phyloP scores from a whole-genome alignment of 805 yeast species.

The Metschnikowia santaceciliae region DNA sequence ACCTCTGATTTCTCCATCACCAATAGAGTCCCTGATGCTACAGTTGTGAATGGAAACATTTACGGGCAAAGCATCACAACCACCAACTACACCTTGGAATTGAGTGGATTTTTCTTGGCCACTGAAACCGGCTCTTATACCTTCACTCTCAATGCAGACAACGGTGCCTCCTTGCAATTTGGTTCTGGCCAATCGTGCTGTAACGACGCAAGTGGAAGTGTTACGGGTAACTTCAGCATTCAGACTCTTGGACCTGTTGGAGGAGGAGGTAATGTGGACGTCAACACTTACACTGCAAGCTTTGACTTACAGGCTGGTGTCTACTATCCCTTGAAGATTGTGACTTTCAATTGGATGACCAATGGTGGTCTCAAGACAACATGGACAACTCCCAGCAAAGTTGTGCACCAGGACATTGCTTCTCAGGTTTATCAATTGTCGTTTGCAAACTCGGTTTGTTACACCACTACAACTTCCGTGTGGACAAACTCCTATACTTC shows the following conservation, averaged over 20 bases:
- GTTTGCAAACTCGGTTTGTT: constrained; percentile 5
- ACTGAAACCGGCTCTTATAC: constrained; percentile 11
- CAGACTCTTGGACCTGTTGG: constrained; percentile 12
- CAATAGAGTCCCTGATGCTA: background rate
- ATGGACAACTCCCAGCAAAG: constrained; percentile 3
- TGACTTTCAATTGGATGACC: constrained; percentile 16
- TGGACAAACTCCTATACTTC: constrained; percentile 7
- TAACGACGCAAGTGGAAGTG: constrained; percentile 13
- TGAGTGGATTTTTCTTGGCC: constrained; percentile 14
- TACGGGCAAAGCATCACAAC: constrained; percentile 3
- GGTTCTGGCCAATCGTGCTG: constrained; percentile 15
- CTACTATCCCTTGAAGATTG: constrained; percentile 14
- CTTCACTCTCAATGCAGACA: constrained; percentile 13
- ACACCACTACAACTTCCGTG: constrained; percentile 2
- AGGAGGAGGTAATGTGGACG: constrained; percentile 5
- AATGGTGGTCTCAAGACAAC: constrained; percentile 11
- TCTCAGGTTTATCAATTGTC: constrained; percentile 8
- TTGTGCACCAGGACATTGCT: constrained; percentile 5
- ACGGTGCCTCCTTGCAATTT: constrained; percentile 16
- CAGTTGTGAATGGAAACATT: background rate
- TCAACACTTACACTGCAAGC: constrained; percentile 6
- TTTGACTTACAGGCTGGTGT: constrained; percentile 9
- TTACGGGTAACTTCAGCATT: constrained; percentile 10
- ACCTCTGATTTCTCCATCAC: background rate
- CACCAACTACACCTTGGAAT: constrained; percentile 4